Percentiles rank a stretch among this genome's conserved stretches.
These are phyloP conservation scores for Paracoccidioides lutzii DNA, from an alignment of 2,329 filamentous ascomycete genomes.

Conservation along the genomic window DNA sequence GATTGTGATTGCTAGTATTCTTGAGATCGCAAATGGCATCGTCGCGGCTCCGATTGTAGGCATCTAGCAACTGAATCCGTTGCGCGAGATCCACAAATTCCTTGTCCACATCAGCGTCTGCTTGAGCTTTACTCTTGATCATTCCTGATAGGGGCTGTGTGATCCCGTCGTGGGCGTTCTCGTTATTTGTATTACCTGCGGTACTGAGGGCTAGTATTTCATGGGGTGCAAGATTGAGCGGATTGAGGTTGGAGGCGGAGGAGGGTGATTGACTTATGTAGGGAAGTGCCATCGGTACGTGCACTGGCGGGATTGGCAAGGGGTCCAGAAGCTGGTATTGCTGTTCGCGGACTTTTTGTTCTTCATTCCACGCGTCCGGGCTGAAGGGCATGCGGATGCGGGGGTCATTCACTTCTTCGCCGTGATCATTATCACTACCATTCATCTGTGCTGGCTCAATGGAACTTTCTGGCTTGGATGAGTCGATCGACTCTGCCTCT, in stretches of 20 bases:
- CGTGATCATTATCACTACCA: background rate
- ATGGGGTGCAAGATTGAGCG: too few species aligned
- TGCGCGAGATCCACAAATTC: too few species aligned
- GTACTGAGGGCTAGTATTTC: too few species aligned
- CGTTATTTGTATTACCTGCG: too few species aligned
- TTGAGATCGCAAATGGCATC: too few species aligned
- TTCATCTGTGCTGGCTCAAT: background rate
- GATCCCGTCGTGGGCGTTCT: too few species aligned
- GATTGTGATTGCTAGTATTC: background rate
- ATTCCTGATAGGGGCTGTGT: too few species aligned
- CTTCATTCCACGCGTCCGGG: constrained; percentile 4
- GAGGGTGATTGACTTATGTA: too few species aligned
- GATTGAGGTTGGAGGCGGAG: too few species aligned
- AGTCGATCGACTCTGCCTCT: background rate
- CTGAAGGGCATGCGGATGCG: constrained; percentile 6
- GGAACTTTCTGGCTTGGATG: background rate
- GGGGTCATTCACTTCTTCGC: background rate
- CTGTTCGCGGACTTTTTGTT: background rate
- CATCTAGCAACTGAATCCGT: too few species aligned
- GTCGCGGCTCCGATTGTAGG: background rate
- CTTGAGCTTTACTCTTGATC: background rate
- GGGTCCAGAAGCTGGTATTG: background rate
- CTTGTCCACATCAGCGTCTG: too few species aligned
- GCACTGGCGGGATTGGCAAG: background rate
- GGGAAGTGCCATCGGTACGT: too few species aligned